Evolutionary conservation across 306 rosid genomes (phyloP).

Genomic region (Sicyos edulis): DNA sequence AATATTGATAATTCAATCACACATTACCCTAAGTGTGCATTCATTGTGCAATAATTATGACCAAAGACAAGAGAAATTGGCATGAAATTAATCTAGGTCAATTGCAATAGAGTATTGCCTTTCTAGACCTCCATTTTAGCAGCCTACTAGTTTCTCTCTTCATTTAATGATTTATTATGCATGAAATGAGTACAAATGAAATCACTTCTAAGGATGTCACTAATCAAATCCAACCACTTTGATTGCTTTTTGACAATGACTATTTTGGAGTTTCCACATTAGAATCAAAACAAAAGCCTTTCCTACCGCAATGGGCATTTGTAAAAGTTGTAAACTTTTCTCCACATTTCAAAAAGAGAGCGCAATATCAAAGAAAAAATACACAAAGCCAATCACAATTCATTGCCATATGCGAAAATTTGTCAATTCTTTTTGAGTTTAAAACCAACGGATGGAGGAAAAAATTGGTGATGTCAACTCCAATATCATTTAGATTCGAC

Average conservation of each 20-base stretch:
- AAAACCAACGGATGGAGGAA: slow-evolving; percentile 1
- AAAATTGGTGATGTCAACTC: slow-evolving; percentile 15
- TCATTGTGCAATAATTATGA: no score
- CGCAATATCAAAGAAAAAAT: neutral
- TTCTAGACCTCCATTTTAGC: no score
- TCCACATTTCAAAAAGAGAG: neutral
- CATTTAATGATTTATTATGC: neutral
- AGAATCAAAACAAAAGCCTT: slow-evolving; percentile 9
- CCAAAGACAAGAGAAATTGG: no score
- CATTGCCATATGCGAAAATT: neutral
- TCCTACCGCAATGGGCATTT: neutral
- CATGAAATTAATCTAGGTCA: no score
- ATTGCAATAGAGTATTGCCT: no score
- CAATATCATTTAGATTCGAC: neutral
- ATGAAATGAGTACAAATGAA: slow-evolving; percentile 6
- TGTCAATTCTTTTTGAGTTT: neutral
- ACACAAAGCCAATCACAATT: neutral
- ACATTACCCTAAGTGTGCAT: no score
- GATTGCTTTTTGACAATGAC: neutral
- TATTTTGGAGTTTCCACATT: neutral
- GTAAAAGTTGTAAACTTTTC: neutral
- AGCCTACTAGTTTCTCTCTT: neutral
- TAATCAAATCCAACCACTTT: slow-evolving; percentile 9
- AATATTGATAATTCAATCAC: no score
- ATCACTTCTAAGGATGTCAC: slow-evolving; percentile 2